phyloP scores from a whole-genome alignment of 2,329 filamentous ascomycete genomes.

The Fusarium sp. region DNA sequence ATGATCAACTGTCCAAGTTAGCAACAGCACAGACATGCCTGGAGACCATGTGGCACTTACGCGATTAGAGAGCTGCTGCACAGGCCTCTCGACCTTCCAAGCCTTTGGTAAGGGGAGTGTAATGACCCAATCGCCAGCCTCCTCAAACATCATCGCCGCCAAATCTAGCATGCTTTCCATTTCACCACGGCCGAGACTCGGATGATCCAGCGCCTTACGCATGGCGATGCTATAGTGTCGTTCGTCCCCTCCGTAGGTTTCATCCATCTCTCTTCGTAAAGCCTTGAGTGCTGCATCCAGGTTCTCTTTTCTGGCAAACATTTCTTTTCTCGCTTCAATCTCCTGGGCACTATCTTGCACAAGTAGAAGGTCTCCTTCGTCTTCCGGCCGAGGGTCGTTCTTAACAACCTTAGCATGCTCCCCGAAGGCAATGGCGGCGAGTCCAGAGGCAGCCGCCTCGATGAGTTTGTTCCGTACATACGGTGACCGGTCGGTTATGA shows the following conservation, averaged over 20 bases:
- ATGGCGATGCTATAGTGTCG: conserved; percentile 53
- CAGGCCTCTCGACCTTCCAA: conserved; percentile 52
- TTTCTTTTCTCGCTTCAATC: conserved; percentile 68
- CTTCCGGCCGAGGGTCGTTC: conserved; percentile 49
- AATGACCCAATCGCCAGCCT: conserved; percentile 53
- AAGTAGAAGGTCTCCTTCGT: conserved; percentile 50
- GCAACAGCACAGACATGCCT: not conserved
- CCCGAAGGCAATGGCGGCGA: conserved; percentile 72
- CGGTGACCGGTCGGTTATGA: conserved; percentile 71
- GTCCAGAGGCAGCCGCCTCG: conserved; percentile 65
- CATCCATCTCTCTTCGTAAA: conserved; percentile 55
- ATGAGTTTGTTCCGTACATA: conserved; percentile 70
- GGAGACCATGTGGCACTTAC: conserved; percentile 40
- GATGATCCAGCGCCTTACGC: conserved; percentile 55
- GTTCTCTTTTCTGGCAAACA: conserved; percentile 73
- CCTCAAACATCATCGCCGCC: conserved; percentile 59
- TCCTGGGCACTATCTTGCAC: conserved; percentile 56
- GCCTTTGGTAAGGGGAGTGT: conserved; percentile 54
- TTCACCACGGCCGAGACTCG: conserved; percentile 52
- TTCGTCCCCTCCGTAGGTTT: conserved; percentile 51
- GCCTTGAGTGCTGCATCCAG: conserved; percentile 63
- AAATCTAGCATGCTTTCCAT: conserved; percentile 55
- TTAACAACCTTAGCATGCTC: conserved; percentile 61
- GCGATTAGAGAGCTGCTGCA: conserved; percentile 48
- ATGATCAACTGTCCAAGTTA: conserved; percentile 48